phyloP scores from a whole-genome alignment of 2,329 filamentous ascomycete genomes.

The Fusarium graminum region DNA sequence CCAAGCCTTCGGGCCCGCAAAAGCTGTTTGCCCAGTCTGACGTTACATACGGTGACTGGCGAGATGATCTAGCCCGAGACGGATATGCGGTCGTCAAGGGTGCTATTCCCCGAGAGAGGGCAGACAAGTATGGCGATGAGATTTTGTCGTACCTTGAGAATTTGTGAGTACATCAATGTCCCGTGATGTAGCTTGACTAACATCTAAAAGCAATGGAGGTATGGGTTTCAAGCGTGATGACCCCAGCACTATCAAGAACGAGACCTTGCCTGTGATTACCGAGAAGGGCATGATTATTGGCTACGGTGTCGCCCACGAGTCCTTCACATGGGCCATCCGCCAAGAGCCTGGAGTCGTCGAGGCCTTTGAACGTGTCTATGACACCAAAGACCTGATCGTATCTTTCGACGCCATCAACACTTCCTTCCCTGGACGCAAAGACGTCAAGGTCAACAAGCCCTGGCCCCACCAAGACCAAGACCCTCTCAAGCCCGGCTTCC shows the following conservation, averaged over 20 bases:
- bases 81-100: constrained; percentile 16
- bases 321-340: constrained; percentile 17
- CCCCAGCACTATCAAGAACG: constrained; percentile 4
- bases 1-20: constrained; percentile 19
- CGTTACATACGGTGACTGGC: constrained; percentile 12
- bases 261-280: constrained; percentile 2
- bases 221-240: constrained; percentile 20
- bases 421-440: constrained; percentile 12
- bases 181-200: rapidly evolving
- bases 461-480: constrained; percentile 23
- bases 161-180: background rate
- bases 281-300: constrained; percentile 26
- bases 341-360: constrained; percentile 16
- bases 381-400: constrained; percentile 16
- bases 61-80: constrained; percentile 16
- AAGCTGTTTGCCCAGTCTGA: constrained; percentile 4
- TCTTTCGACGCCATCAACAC: constrained; percentile 22
- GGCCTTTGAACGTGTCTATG: constrained; percentile 19
- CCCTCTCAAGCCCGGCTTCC: constrained; percentile 12
- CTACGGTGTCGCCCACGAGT: constrained; percentile 19
- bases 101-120: background rate
- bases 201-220: background rate
- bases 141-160: constrained; percentile 15
- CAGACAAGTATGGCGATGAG: constrained; percentile 2
- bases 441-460: constrained; percentile 20